Evolutionary conservation across 495 filamentous ascomycete species (phyloP), one percentile per base, ranked within the genome.

Genomic region (Physcia stellaris): DNA sequence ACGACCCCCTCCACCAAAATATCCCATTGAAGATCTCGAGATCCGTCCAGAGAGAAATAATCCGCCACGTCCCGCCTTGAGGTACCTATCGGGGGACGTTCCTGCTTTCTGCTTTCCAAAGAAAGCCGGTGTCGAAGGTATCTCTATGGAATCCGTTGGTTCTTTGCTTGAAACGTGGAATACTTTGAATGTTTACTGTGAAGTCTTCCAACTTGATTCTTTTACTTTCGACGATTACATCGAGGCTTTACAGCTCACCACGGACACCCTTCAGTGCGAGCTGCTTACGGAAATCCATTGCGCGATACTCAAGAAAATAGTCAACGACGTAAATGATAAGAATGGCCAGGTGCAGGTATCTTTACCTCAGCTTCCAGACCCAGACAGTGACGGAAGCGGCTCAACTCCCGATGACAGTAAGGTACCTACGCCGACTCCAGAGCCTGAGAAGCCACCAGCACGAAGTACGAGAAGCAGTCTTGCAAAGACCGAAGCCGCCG

Each of bases 211-310:
- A 46, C 67, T 98, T 17, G 90, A 98, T 54, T 95, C 88, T 0
- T 98, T 96, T 51, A 96, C 88, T 0, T 88, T 98, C 49, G 90
- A 98, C 52, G 92, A 98, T 59, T 96, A 83, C 50, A 59, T 94
- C 15, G 83, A 95, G 50, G 81, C 88, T 4, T 75, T 98, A 67
- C 69, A 77, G 34, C 80, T 90, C 39, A 70, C 77, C 0, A 83
- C 77, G 0, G 73, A 80, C 7, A 82, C 86, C 21, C 63, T 77
- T 2, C 78, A 85, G 18, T 94, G 92, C 37, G 78, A 95, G 53
- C 66, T 98, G 0, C 82, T 94, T 47, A 77, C 79, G 19, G 90
- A 98, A 53, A 72, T 88, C 1, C 87, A 96, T 55, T 98, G 90
- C 54, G 76, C 92, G 0, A 72, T 94, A 2, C 61, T 98, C 32